phyloP scores from a whole-genome alignment of 176 grass and related monocot species.

The Eremochloa ophiuroides region DNA sequence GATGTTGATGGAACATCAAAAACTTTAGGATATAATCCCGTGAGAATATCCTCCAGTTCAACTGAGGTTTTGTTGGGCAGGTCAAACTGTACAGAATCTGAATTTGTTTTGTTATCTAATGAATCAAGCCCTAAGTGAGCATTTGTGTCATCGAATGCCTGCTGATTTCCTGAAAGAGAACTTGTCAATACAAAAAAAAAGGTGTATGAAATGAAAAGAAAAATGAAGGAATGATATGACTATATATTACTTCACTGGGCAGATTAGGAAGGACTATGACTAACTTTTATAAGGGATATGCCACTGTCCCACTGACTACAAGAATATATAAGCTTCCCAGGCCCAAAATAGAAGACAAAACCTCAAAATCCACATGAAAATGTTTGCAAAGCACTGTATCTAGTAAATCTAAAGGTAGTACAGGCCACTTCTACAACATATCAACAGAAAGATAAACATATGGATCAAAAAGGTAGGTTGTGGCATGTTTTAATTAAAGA shows the following conservation, averaged over 20 bases:
- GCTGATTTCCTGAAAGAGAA: neutral
- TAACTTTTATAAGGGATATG: too few species aligned
- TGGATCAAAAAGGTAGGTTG: neutral
- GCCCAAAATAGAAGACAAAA: neutral
- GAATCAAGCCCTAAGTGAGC: too few species aligned
- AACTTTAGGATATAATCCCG: neutral
- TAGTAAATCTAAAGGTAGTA: neutral
- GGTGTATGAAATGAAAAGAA: neutral
- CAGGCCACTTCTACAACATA: neutral
- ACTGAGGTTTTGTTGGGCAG: neutral
- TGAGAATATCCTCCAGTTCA: neutral
- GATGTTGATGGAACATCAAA: constrained; percentile 12
- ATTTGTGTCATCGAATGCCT: neutral
- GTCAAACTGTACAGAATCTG: neutral
- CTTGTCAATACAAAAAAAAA: neutral
- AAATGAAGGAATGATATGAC: neutral
- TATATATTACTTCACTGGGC: neutral
- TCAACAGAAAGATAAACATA: neutral
- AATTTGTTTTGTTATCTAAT: neutral
- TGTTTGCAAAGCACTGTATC: neutral
- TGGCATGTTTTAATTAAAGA: neutral
- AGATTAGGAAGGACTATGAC: neutral
- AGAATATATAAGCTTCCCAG: neutral
- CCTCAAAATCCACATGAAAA: neutral
- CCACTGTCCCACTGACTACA: neutral